These are phyloP conservation scores for Penicillium sp. DNA, from an alignment of 2,329 filamentous ascomycete species.

Conservation along the genomic window DNA sequence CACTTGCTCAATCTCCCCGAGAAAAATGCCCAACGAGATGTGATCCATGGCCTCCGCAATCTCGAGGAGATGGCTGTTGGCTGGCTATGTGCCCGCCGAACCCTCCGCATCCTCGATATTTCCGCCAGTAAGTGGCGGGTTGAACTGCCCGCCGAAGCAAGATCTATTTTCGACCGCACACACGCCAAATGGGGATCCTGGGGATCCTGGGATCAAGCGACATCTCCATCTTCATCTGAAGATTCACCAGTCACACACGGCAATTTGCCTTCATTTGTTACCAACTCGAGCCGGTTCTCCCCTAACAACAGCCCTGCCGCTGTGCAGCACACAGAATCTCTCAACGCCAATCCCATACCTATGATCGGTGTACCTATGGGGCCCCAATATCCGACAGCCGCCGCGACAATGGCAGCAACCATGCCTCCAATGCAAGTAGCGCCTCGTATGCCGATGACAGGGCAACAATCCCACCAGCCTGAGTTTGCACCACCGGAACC, in stretches of 20 bases:
- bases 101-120: constrained; percentile 78
- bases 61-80: constrained; percentile 94
- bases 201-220: constrained; percentile 45
- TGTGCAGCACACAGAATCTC: constrained; percentile 8
- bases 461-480: constrained; percentile 17
- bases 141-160: constrained; percentile 79
- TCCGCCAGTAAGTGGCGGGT: constrained; percentile 87
- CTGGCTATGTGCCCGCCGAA: constrained; percentile 85
- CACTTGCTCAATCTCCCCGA: constrained; percentile 91
- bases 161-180: constrained; percentile 69
- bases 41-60: constrained; percentile 85
- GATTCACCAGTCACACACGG: constrained; percentile 24
- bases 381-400: constrained; percentile 15
- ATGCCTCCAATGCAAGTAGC: constrained; percentile 21
- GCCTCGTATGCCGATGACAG: constrained; percentile 18
- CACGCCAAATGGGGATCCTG: constrained; percentile 77
- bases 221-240: constrained; percentile 31
- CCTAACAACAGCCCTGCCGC: constrained; percentile 7
- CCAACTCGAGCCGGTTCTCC: constrained; percentile 20
- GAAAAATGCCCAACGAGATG: constrained; percentile 83
- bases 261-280: constrained; percentile 16
- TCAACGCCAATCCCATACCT: constrained; percentile 7
- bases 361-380: constrained; percentile 12
- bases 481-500: constrained; percentile 31
- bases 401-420: constrained; percentile 14